Evolutionary conservation across 495 filamentous ascomycete genomes (phyloP).

Genomic region (Xylaria sp.): DNA sequence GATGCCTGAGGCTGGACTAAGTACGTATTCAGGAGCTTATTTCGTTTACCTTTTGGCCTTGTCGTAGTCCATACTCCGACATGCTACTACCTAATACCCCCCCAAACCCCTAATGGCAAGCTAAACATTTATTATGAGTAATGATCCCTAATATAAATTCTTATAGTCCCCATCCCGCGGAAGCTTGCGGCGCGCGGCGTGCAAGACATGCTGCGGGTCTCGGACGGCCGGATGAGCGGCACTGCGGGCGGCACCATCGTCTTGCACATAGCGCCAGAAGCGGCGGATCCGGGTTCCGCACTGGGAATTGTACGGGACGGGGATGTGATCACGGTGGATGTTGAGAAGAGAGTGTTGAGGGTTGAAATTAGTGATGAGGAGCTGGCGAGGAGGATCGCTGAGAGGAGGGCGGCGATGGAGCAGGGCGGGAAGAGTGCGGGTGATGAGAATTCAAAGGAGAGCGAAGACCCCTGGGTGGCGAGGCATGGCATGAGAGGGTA

Average conservation of each 20-base stretch:
- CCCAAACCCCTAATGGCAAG: not conserved
- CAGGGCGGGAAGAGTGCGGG: not conserved
- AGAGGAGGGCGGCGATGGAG: constrained; percentile 39
- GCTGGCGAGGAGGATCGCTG: constrained; percentile 48
- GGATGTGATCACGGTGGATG: constrained; percentile 63
- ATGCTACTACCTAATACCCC: not conserved
- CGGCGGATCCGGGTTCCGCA: constrained; percentile 60
- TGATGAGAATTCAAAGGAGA: constrained; percentile 12
- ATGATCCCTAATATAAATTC: not conserved
- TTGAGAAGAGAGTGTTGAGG: constrained; percentile 50
- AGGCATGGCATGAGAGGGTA: constrained; percentile 62
- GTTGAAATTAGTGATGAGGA: constrained; percentile 59
- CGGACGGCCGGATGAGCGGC: constrained; percentile 72
- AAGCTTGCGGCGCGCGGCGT: constrained; percentile 66
- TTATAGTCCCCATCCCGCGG: constrained; percentile 64
- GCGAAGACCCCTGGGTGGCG: constrained; percentile 41
- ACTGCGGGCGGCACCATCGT: constrained; percentile 74
- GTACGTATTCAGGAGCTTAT: not conserved
- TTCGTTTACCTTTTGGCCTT: not conserved
- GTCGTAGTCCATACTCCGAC: not conserved
- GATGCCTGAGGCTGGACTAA: constrained; percentile 72
- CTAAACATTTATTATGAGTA: not conserved
- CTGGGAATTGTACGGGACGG: constrained; percentile 67
- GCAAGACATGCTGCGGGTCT: constrained; percentile 69
- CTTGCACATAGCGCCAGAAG: constrained; percentile 69